Evolutionary conservation across 345 rosid genomes (phyloP), one percentile per base, ranked within the genome.

Genomic region (Populus nigra): DNA sequence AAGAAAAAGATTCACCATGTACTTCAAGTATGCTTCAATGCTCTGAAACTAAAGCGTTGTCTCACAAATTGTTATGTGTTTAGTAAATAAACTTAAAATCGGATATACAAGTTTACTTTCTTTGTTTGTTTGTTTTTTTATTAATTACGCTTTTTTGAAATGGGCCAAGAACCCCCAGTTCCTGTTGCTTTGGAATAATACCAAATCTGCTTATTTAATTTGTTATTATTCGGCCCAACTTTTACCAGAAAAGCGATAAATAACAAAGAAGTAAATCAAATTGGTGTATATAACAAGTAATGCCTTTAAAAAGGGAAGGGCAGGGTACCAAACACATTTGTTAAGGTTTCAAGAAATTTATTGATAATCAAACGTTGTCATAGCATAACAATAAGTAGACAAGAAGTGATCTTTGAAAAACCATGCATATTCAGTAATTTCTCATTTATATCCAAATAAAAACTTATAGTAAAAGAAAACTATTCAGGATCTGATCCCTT

Each of bases 401-500:
- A 50, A 18, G 57, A 50, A 50, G n/a, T 18, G 57, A 50, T 6
- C 20, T 5, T 50, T 17, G 22, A 50, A 6, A 50, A 50, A 47
- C 50, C 50, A 47, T 47, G 16, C 18, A 47, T 5, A 47, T 13
- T 47, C 45, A 41, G 2, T 47, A 47, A 47, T 47, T 47, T 47
- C 53, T 3, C 53, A 47, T 47, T 47, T 16, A 13, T 47, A 12
- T 47, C 47, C 11, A 18, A 55, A 72, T 5, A 72, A 33, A 55
- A 55, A 72, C 20, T 72, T 72, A 5, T 9, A 18, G 38, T 33
- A n/a, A 33, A 29, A 35, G 16, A 31, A 35, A 72, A 57, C 1
- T 57, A 57, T 22, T 66, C 50, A 59, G 68, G 36, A 73, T 73
- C 76, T 4, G 50, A 73, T 73, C 68, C 6, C 35, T 20, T 31